These are phyloP conservation scores for Kwoniella dejecticola DNA, from an alignment of 768 basidiomycete species.

Conservation along the genomic window DNA sequence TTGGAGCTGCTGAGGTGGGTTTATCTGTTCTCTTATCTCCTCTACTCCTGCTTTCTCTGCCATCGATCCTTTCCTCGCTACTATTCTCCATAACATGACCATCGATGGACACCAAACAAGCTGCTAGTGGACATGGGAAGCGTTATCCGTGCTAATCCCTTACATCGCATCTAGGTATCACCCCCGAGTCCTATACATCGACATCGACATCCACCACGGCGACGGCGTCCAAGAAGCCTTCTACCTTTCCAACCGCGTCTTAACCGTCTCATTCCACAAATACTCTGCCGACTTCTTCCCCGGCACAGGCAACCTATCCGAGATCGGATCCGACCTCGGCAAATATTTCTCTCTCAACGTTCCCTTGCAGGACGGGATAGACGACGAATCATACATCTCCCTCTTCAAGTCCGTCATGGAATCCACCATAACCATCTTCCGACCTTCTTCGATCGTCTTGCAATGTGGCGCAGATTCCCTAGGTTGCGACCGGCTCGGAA, in stretches of 20 bases:
- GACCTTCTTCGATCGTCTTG: constrained; percentile 84
- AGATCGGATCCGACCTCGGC: constrained; percentile 74
- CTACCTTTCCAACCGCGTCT: constrained; percentile 95
- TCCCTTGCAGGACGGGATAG: constrained; percentile 90
- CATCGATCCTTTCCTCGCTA: no score
- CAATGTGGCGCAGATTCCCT: constrained; percentile 97
- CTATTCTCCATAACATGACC: no score
- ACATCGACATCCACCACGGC: constrained; percentile 98
- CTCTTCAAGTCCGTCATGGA: constrained; percentile 96
- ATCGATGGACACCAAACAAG: no score
- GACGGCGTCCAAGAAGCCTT: constrained; percentile 98
- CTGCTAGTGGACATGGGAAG: no score
- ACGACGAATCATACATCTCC: constrained; percentile 93
- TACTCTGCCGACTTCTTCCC: constrained; percentile 99
- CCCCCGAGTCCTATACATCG: constrained; percentile 93
- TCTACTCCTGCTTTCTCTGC: no score
- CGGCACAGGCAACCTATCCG: constrained; percentile 92
- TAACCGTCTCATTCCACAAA: constrained; percentile 99
- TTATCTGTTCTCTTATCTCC: background rate
- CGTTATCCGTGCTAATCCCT: background rate
- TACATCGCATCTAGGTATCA: constrained; percentile 68
- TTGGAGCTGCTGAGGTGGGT: constrained; percentile 80
- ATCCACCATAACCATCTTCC: constrained; percentile 84
- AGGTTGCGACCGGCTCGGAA: constrained; percentile 90
- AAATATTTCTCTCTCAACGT: constrained; percentile 96